Evolutionary conservation across 805 yeast genomes (phyloP), one percentile per base, ranked within the genome.

Genomic region (Candida succiphila): DNA sequence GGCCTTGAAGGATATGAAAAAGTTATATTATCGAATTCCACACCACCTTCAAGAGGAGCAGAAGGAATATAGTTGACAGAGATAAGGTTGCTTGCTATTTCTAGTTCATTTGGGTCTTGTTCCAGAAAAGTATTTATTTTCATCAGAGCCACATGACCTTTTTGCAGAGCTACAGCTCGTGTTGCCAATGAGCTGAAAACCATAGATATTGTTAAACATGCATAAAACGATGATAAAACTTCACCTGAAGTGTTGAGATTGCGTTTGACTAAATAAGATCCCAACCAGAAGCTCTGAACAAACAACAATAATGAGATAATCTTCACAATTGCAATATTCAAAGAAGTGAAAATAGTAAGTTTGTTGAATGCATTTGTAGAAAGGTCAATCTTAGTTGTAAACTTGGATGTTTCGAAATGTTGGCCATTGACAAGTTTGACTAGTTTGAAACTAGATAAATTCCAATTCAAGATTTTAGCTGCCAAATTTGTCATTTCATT

Each of bases 211-310:
- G 75, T 64, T 10, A 89, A 52, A 45, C 96, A 85, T 9, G 95
- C 70, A 43, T 85, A 75, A 45, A 92, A 86, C 26, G 94, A 81
- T 0, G 95, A 79, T 32, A 92, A 60, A 0, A 89, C 84, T 26
- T 75, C 67, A 10, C 83, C 79, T 2, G 85, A 59, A 1, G 60
- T 44, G 12, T 77, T 49, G 7, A 67, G 62, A 0, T 74, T 72
- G 5, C 56, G 53, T 24, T 57, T 54, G 3, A 86, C 78, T 62
- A 83, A 67, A 29, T 64, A 65, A 20, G 79, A 70, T 2, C 97
- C 99, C 58, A 80, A 89, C 85, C 94, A 87, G 46, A 92, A 83
- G 0, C 89, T 94, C 54, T 85, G 95, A 3, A 88, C 82, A 61
- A 89, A 87, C 76, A 87, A 78, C 49, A 76, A 51, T 25, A 85